Base-by-base conservation (phyloP, 2,329 filamentous ascomycete species). In the Onygenales sp. region DNA sequence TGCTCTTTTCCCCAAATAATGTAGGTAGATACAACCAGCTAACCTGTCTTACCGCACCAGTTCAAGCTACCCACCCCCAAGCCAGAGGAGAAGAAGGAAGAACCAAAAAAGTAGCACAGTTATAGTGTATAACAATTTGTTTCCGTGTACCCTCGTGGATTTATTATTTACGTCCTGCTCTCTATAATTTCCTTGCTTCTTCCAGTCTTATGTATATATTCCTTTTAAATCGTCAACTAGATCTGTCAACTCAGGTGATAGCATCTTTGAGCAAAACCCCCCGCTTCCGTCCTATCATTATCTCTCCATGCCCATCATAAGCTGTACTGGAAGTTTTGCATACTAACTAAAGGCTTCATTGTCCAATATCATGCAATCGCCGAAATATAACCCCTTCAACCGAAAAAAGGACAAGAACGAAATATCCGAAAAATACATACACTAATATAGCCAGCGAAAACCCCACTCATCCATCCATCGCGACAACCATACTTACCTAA, bases 31-130 rank as follows among this genome's bases (percentile, higher is more conserved):
- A 50, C 43, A 31, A 41, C 17, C 50, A 49, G 45, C 51, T 60
- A 55, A 58, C 51, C 13, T 52, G 8, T 14, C 54, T 51, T 33
- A 17, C 56, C 14, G 47, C 38, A 55, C 58, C 61, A 84, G 69
- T 97, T 97, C 79, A 95, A 95, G 77, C 78, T 98, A 58, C 93
- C 94, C 32, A 95, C 87, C 48, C 88, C 93, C 51, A 95, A 96
- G 77, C 92, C 93, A 4, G 93, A 98, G 75, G 86, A 89, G 66
- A 89, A 89, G 78, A 85, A 87, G 70, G 87, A 91, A 71, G 88
- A 92, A 74, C 82, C 86, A 64, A 95, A 96, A 85, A 95, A 96
- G 78, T 92, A 89, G 75, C 67, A 57, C 52, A 39, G 38, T 39
- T 14, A 50, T 52, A 54, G 44, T 56, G 54, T 57, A 56, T 58